phyloP scores from a whole-genome alignment of 495 filamentous ascomycete genomes.

The Aspergillus conjunctus region DNA sequence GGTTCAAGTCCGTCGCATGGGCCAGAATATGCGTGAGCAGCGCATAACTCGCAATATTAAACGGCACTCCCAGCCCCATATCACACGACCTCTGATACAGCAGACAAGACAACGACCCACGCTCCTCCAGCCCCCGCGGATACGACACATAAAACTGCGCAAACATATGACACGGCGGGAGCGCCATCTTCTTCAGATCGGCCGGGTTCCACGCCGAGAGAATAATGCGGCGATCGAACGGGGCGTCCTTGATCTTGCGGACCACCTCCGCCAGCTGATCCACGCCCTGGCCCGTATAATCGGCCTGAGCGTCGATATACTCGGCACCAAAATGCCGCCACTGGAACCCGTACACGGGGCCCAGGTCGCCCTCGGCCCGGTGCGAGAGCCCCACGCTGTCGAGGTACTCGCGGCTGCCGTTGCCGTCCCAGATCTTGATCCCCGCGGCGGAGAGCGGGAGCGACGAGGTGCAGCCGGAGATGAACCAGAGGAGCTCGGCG shows the following conservation, averaged over 20 bases:
- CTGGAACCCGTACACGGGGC: constrained; percentile 97
- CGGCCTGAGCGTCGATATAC: constrained; percentile 74
- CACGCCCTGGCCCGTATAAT: constrained; percentile 87
- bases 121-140: constrained; percentile 46
- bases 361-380: constrained; percentile 83
- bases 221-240: constrained; percentile 87
- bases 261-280: constrained; percentile 90
- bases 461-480: constrained; percentile 79
- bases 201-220: constrained; percentile 91
- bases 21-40: constrained; percentile 93
- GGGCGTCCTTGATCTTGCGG: constrained; percentile 74
- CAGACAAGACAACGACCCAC: constrained; percentile 76
- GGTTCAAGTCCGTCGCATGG: constrained; percentile 76
- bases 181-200: constrained; percentile 84
- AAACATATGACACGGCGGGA: constrained; percentile 99
- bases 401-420: constrained; percentile 85
- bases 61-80: constrained; percentile 96
- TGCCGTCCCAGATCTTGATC: constrained; percentile 98
- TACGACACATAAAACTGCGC: constrained; percentile 96
- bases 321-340: constrained; percentile 97
- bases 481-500: constrained; percentile 96
- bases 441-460: constrained; percentile 70
- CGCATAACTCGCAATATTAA: constrained; percentile 95
- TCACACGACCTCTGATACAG: constrained; percentile 95
- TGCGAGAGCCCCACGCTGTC: constrained; percentile 78